phyloP scores from a whole-genome alignment of 352 stramenopile species.

The Phytopythium litorale region DNA sequence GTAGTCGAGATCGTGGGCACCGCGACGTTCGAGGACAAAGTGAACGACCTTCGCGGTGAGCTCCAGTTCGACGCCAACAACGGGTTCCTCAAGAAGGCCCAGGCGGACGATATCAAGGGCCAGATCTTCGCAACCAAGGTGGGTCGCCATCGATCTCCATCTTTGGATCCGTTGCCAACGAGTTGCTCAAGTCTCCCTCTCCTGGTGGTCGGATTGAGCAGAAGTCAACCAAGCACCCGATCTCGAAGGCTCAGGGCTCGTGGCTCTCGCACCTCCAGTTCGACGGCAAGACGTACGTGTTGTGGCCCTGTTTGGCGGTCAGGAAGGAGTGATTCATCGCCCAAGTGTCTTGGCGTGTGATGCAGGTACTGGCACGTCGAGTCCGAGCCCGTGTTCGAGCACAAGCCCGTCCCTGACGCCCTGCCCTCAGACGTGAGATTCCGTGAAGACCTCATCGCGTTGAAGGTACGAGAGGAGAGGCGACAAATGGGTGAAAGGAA shows the following conservation, averaged over 20 bases:
- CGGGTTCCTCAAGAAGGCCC: slow-evolving; percentile 60
- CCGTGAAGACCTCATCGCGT: slow-evolving; percentile 55
- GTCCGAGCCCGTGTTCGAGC: slow-evolving; percentile 56
- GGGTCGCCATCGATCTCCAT: too few species aligned
- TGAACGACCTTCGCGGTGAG: slow-evolving; percentile 40
- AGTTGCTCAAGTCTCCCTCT: not conserved
- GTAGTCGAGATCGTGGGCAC: slow-evolving; percentile 61
- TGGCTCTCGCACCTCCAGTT: slow-evolving; percentile 73
- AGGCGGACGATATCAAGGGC: slow-evolving; percentile 69
- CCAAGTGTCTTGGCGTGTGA: not conserved
- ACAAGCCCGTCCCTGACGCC: slow-evolving; percentile 33
- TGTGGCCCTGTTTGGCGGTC: not conserved
- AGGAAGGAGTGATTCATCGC: not conserved
- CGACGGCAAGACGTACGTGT: slow-evolving; percentile 51
- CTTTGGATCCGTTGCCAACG: too few species aligned
- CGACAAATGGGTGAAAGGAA: not conserved
- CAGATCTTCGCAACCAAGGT: slow-evolving; percentile 52
- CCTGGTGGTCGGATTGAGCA: slow-evolving; percentile 1
- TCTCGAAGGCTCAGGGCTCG: slow-evolving; percentile 49
- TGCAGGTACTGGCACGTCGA: slow-evolving; percentile 69
- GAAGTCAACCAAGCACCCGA: slow-evolving; percentile 41
- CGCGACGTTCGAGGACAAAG: slow-evolving; percentile 45
- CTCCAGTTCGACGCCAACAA: slow-evolving; percentile 65
- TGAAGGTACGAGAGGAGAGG: slow-evolving; percentile 28
- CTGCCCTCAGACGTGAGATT: slow-evolving; percentile 60